Conservation (phyloP, 441 rosid species). For the Eutrema salsugineum region DNA sequence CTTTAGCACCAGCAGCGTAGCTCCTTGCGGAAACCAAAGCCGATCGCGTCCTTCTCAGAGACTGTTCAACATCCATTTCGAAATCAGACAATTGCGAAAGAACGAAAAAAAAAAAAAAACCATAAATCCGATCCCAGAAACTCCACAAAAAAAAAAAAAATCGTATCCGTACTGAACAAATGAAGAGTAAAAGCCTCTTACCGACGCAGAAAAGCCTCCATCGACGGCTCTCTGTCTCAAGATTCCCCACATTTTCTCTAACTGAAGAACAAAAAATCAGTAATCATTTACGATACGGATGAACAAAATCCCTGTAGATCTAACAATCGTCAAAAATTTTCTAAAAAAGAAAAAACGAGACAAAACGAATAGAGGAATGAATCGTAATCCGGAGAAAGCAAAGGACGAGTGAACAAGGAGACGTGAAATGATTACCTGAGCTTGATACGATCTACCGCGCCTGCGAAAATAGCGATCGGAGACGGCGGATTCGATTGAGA, state of each 20-base stretch:
- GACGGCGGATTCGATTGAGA: conserved; percentile 8
- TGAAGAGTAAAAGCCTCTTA: conserved; percentile 7
- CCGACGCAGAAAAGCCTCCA: conserved; percentile 37
- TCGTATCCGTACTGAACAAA: background rate
- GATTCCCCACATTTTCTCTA: conserved; percentile 34
- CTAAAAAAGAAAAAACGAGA: background rate
- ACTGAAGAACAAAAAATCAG: background rate
- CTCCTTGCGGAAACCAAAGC: conserved; percentile 32
- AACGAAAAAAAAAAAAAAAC: background rate
- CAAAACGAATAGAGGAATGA: background rate
- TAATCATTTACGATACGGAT: background rate
- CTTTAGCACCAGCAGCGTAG: conserved; percentile 36
- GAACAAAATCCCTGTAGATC: conserved; percentile 20
- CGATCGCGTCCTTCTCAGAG: conserved; percentile 30
- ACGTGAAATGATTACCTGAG: conserved; percentile 5
- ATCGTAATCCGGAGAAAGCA: background rate
- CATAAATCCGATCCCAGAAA: background rate
- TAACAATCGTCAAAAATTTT: background rate
- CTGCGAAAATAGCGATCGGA: conserved; percentile 18
- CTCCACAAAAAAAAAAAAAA: background rate
- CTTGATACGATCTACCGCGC: conserved; percentile 16
- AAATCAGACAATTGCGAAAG: background rate
- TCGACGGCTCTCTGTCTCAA: conserved; percentile 29
- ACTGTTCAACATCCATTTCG: conserved; percentile 14
- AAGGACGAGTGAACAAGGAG: background rate